phyloP scores from a whole-genome alignment of 345 rosid species.

The Punica granatum region DNA sequence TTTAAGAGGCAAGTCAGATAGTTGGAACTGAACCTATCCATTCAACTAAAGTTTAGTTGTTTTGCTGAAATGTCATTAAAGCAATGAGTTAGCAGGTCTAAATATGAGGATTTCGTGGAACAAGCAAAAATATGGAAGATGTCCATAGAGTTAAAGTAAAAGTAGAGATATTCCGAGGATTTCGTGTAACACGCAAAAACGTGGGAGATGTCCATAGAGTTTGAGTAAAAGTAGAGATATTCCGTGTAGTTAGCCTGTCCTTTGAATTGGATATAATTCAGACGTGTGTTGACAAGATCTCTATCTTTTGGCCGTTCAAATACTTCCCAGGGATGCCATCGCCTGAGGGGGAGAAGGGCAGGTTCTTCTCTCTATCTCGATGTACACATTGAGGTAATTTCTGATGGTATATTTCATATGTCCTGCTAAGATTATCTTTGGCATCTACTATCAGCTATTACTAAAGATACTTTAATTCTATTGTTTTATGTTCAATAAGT shows the following conservation, averaged over 20 bases:
- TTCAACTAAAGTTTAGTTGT: not conserved
- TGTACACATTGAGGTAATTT: constrained; percentile 83
- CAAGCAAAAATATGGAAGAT: not conserved
- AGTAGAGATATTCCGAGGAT: not conserved
- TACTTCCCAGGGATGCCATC: constrained; percentile 71
- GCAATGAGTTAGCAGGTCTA: not conserved
- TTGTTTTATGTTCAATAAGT: not conserved
- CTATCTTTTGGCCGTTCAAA: constrained; percentile 3
- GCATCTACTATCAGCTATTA: too few species aligned
- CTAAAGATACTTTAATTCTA: not conserved
- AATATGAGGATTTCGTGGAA: not conserved
- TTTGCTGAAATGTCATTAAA: not conserved
- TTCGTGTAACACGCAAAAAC: not conserved
- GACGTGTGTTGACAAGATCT: not conserved
- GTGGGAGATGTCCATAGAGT: not conserved
- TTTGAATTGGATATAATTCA: not conserved
- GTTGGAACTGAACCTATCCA: not conserved
- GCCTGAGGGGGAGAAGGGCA: constrained; percentile 91
- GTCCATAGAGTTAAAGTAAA: not conserved
- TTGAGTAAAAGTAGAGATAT: not conserved
- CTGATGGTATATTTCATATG: not conserved
- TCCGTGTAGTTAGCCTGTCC: not conserved
- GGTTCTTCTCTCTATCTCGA: constrained; percentile 86
- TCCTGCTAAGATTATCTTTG: too few species aligned
- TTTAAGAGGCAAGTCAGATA: too few species aligned